Evolutionary conservation across 2,329 filamentous ascomycete species (phyloP).

Genomic region (Xylariales sp.): DNA sequence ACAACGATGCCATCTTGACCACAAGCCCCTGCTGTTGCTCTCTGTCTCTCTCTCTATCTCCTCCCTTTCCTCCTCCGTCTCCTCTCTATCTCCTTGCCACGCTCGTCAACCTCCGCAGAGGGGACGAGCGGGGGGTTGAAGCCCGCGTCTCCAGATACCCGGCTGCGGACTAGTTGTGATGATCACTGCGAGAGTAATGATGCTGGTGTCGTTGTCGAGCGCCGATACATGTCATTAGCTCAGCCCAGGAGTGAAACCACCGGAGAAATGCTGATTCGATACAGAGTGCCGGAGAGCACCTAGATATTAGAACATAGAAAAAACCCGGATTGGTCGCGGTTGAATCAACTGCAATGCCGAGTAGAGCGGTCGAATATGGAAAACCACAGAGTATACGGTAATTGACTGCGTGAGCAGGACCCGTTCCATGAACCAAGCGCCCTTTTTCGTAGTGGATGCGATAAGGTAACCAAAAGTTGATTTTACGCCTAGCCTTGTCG

Average conservation of each 20-base stretch:
- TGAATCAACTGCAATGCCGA: too few species aligned
- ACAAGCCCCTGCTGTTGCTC: too few species aligned
- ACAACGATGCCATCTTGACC: constrained; percentile 56
- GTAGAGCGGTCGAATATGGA: too few species aligned
- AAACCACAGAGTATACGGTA: too few species aligned
- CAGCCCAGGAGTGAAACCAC: not conserved
- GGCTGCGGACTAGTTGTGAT: constrained; percentile 11
- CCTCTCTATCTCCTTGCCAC: constrained; percentile 39
- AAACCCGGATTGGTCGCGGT: too few species aligned
- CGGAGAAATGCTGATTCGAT: too few species aligned
- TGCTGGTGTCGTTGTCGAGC: not conserved
- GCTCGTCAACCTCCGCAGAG: constrained; percentile 57
- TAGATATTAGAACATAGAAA: too few species aligned
- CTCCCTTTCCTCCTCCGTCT: too few species aligned
- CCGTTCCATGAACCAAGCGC: constrained; percentile 23
- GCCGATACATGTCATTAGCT: constrained; percentile 2
- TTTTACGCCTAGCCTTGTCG: not conserved
- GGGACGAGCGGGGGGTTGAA: constrained; percentile 50
- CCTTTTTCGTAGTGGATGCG: not conserved
- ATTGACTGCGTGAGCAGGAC: constrained; percentile 16
- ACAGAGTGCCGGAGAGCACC: too few species aligned
- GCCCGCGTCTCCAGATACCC: constrained; percentile 19
- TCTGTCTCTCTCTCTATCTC: too few species aligned
- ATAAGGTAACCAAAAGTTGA: not conserved
- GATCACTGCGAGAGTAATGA: too few species aligned